These are phyloP conservation scores for Neonectria magnoliae DNA, from an alignment of 2,329 filamentous ascomycete species.

Conservation along the genomic window DNA sequence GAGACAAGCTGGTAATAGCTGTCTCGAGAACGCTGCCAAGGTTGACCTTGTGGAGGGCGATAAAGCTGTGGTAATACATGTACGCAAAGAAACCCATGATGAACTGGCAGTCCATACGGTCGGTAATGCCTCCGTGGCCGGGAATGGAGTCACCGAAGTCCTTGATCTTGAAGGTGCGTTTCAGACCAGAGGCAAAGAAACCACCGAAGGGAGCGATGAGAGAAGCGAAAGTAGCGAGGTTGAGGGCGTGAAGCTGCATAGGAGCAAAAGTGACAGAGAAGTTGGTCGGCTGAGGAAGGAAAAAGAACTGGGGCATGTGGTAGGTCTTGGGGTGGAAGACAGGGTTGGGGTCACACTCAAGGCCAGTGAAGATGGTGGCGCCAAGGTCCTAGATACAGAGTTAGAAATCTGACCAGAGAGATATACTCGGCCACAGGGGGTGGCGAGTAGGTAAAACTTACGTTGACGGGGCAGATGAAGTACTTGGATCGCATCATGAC, in stretches of 20 bases:
- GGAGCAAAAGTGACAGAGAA: constrained; percentile 80
- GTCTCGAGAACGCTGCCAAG: constrained; percentile 90
- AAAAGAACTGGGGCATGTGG: constrained; percentile 76
- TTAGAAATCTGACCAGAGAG: neutral
- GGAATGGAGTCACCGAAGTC: constrained; percentile 99
- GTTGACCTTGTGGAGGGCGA: constrained; percentile 85
- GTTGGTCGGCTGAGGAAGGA: constrained; percentile 67
- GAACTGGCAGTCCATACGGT: constrained; percentile 99
- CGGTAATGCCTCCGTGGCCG: constrained; percentile 96
- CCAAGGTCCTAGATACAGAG: constrained; percentile 74
- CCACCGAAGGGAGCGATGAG: constrained; percentile 97
- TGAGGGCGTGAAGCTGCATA: constrained; percentile 92
- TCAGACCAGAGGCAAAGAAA: constrained; percentile 97
- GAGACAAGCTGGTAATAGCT: constrained; percentile 86
- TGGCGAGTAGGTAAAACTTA: constrained; percentile 49
- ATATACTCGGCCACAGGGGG: neutral
- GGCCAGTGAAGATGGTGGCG: constrained; percentile 89
- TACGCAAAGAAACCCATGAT: constrained; percentile 99
- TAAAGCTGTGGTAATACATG: constrained; percentile 99
- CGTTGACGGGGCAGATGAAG: constrained; percentile 97
- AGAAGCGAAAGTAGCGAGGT: constrained; percentile 92
- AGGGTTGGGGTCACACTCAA: constrained; percentile 90
- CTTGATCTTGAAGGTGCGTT: constrained; percentile 99
- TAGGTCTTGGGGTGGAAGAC: constrained; percentile 86
- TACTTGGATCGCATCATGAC: constrained; percentile 91